Percentiles rank a stretch among this genome's conserved stretches.
Conservation (phyloP, 306 rosid species). For the Hylodesmum podocarpum region DNA sequence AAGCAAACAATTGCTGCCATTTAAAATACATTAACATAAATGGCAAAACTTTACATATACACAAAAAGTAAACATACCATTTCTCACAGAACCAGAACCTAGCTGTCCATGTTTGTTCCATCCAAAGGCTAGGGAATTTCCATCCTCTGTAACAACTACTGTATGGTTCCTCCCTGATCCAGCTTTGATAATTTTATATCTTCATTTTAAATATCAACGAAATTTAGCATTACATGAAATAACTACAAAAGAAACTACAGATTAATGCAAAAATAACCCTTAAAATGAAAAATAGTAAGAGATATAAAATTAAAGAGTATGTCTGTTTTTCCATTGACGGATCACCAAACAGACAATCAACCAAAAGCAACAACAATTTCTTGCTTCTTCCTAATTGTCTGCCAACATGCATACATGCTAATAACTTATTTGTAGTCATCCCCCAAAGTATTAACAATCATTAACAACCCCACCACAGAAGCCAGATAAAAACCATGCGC, state of each 20-base stretch:
- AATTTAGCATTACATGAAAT: conserved; percentile 27
- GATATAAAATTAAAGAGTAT: background rate
- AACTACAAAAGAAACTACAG: background rate
- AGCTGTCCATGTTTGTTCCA: conserved; percentile 99
- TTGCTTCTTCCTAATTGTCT: background rate
- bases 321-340: background rate
- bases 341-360: background rate
- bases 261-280: background rate
- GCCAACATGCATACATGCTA: background rate
- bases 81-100: conserved; percentile 74
- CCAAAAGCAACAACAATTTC: background rate
- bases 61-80: conserved; percentile 54
- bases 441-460: background rate
- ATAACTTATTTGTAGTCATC: background rate
- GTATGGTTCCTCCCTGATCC: conserved; percentile 88
- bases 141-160: conserved; percentile 81
- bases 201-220: conserved; percentile 30
- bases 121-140: conserved; percentile 85
- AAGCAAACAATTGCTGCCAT: conserved; percentile 13
- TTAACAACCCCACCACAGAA: background rate
- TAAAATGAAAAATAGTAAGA: background rate
- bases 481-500: background rate
- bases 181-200: conserved; percentile 79
- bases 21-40: background rate
- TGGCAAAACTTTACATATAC: background rate